A percentile compares a stretch with the other conserved stretches of the same genome.
These are phyloP conservation scores for Aspergillus haitiensis DNA, from an alignment of 495 filamentous ascomycete genomes.

Conservation along the genomic window DNA sequence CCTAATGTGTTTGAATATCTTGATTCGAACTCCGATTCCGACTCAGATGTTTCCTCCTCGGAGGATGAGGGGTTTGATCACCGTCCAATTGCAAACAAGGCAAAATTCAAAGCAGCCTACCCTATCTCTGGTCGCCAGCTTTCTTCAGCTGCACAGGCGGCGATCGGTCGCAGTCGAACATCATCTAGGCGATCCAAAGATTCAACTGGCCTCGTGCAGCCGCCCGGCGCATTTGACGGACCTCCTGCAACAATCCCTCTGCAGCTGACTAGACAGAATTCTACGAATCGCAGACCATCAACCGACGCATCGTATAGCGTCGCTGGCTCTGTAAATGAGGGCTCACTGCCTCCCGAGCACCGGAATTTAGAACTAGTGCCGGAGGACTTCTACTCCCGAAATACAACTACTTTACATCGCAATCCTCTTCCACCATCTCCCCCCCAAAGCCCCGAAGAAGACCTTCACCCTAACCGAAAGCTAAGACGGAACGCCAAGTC, in stretches of 20 bases:
- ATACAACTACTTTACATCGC: conserved; percentile 27
- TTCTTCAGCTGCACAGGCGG: conserved; percentile 15
- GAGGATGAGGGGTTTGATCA: conserved; percentile 25
- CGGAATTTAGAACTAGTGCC: conserved; percentile 26
- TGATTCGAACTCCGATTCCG: conserved; percentile 30
- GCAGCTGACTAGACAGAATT: conserved; percentile 30
- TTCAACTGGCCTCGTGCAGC: conserved; percentile 26
- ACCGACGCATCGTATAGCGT: conserved; percentile 21
- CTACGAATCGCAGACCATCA: conserved; percentile 24
- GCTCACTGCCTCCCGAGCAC: conserved; percentile 21
- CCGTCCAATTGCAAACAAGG: conserved; percentile 8
- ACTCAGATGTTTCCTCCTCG: conserved; percentile 22
- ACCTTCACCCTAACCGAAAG: conserved; percentile 30
- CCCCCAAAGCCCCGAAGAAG: conserved; percentile 40
- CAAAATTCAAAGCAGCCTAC: conserved; percentile 14
- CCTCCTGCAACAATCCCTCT: conserved; percentile 28
- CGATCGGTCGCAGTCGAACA: conserved; percentile 22
- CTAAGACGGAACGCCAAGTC: conserved; percentile 30
- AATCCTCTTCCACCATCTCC: conserved; percentile 39
- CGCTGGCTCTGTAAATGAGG: conserved; percentile 19
- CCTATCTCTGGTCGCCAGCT: conserved; percentile 16
- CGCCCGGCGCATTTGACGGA: conserved; percentile 27
- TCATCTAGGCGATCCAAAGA: conserved; percentile 30
- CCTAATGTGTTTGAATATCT: conserved; percentile 50
- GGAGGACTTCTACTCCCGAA: conserved; percentile 34